These are phyloP conservation scores for Rhododendron simsii DNA, from an alignment of 148 eudicot genomes.

Conservation along the genomic window DNA sequence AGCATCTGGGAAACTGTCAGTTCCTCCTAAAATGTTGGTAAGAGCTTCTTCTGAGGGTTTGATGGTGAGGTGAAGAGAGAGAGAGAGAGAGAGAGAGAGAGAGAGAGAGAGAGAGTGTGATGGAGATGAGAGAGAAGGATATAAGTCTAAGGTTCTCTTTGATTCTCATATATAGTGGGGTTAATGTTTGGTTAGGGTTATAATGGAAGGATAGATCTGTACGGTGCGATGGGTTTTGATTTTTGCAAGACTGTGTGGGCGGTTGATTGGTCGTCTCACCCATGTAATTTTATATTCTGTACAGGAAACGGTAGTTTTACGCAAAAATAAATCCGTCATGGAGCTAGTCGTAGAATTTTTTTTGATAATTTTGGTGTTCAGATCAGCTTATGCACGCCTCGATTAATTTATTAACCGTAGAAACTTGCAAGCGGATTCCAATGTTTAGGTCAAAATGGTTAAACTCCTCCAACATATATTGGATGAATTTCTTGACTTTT, in stretches of 20 bases:
- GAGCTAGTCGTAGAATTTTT: too few species aligned
- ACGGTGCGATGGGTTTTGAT: not conserved
- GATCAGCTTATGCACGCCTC: fast-evolving
- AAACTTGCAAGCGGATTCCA: not conserved
- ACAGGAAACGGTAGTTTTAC: not conserved
- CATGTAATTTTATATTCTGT: not conserved
- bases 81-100: too few species aligned
- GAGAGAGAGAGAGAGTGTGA: not conserved
- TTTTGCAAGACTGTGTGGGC: constrained; percentile 6
- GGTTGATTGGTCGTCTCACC: constrained; percentile 3
- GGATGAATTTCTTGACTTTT: not conserved
- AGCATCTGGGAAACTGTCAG: not conserved
- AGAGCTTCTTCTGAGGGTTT: not conserved
- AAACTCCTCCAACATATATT: not conserved
- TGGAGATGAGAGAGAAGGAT: not conserved
- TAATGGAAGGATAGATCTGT: constrained; percentile 7
- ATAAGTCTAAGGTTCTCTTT: not conserved
- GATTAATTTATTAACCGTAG: not conserved
- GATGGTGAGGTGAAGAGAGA: not conserved
- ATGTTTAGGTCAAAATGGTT: not conserved
- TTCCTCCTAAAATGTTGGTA: not conserved
- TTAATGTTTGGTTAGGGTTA: constrained; percentile 16
- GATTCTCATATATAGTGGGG: too few species aligned
- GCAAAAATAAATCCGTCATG: not conserved
- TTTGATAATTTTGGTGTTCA: too few species aligned